Evolutionary conservation across 768 basidiomycete genomes (phyloP), one percentile per base, ranked within the genome.

Genomic region (Calvatia gigantea): DNA sequence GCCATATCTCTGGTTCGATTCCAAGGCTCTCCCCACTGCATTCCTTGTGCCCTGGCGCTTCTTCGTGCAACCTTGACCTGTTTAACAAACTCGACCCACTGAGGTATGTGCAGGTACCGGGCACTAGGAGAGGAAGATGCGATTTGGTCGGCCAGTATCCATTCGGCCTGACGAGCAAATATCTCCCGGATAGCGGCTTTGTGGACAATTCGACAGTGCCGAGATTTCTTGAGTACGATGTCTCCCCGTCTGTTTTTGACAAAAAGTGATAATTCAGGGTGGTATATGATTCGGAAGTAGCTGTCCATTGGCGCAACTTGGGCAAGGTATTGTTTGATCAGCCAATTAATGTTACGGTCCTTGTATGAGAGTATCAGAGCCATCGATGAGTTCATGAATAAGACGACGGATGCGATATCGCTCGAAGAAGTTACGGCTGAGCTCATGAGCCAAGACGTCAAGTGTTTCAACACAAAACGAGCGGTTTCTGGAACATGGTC

Each of bases 81-180:
- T 6, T 44, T 32, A 54, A 74, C 78, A 64, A 84, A 87, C 5
- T 29, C 32, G 32, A 73, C 62, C 86, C 85, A 88, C 14, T 70
- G 62, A 0, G 58, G 46, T 4, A 82, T 58, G 51, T 84, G 69
- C 6, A 87, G 52, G 17, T 76, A 53, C 39, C 64, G 65, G 15
- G 58, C 51, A 3, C 61, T 51, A 15, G 59, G 52, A 23, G 64
- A 61, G 33, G 51, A 58, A 32, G 67, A 56, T 8, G 60, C 70
- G 31, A 75, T 62, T 56, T 79, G 79, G 47, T 84, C 74, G 9
- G 79, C 75, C 33, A 84, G 64, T 6, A 88, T 60, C 86, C 85
- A 88, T 32, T 77, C 78, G 0, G 77, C 75, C 7, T 87, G 83
- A 8, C 75, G 70, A 9, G 82, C 84, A 57, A 86, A 79, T 1